Conservation (phyloP, 305 asterid species). For the Fraxinus baroniana region DNA sequence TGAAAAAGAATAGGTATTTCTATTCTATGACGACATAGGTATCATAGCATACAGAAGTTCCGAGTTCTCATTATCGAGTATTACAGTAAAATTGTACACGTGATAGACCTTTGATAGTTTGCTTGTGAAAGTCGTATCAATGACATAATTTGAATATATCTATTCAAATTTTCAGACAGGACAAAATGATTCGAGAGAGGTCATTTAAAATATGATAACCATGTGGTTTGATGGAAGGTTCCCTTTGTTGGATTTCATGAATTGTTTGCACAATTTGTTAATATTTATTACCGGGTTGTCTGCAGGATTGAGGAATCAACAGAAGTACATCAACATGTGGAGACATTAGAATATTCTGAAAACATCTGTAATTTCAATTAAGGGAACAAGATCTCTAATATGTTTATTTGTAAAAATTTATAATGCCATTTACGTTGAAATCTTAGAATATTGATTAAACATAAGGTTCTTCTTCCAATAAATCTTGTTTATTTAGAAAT, state of each 20-base stretch:
- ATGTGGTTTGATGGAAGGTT: constrained; percentile 33
- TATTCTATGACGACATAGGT: not conserved
- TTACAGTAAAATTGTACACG: too few relatives aligned
- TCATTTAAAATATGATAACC: not conserved
- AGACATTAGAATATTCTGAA: constrained; percentile 21
- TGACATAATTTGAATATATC: not conserved
- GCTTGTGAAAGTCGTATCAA: not conserved
- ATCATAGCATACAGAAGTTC: too few relatives aligned
- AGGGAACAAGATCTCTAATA: constrained; percentile 30
- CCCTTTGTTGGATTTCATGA: constrained; percentile 23
- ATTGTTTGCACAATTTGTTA: constrained; percentile 14
- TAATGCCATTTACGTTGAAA: not conserved
- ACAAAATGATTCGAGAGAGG: not conserved
- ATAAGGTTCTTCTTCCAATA: not conserved
- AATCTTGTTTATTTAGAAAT: not conserved
- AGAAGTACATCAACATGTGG: constrained; percentile 29
- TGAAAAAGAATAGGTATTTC: too few relatives aligned
- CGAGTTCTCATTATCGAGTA: not conserved
- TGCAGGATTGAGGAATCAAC: constrained; percentile 34
- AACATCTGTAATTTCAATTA: constrained; percentile 9
- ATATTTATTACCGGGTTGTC: constrained; percentile 24
- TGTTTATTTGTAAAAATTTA: constrained; percentile 13
- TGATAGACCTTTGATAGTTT: not conserved
- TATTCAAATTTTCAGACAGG: not conserved
- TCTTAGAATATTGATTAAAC: not conserved